Evolutionary conservation across 495 filamentous ascomycete species (phyloP), one percentile per base, ranked within the genome.

Genomic region (Bryoglossum gracile): DNA sequence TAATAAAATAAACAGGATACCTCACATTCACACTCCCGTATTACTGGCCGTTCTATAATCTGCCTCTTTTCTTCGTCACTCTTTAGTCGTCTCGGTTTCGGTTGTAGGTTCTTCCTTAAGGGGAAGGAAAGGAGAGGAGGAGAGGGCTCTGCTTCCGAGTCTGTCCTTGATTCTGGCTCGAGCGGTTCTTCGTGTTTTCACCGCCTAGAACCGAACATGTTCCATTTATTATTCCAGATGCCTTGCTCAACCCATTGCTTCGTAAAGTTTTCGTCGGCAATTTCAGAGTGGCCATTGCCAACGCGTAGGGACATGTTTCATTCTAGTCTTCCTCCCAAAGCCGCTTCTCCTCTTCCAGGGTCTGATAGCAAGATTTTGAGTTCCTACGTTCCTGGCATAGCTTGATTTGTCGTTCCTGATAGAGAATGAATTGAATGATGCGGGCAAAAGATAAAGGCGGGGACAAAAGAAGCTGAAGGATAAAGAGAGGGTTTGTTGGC

Each of bases 1-100:
- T 62, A 55, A 46, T 62, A 11, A 41, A 61, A 55, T 30, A 57
- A 61, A 26, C 56, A 52, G 19, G 61, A 64, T 4, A 59, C 59
- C 33, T 60, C 51, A 24, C 35, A 49, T 43, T 59, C 38, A 8
- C 45, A 43, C 6, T 50, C 28, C 6, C 36, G 10, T 46, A 39
- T 34, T 6, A 36, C 32, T 32, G 14, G 21, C 40, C 47, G 48
- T 23, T 41, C 37, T 16, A 16, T 25, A 26, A 41, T 46, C n/a
- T 37, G 38, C 8, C 44, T 2, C 17, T 41, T 24, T 33, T 49
- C 34, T 11, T 49, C 46, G 41, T 49, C 6, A 32, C 44, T 47
- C 34, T 39, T 47, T 25, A 21, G 40, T 30, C 44, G 32, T 47
- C 46, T 49, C 21, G 33, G 19, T 40, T 49, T 49, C 46, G 35